These are phyloP conservation scores for Aspergillus intermedius DNA, from an alignment of 2,329 filamentous ascomycete species.

Conservation along the genomic window DNA sequence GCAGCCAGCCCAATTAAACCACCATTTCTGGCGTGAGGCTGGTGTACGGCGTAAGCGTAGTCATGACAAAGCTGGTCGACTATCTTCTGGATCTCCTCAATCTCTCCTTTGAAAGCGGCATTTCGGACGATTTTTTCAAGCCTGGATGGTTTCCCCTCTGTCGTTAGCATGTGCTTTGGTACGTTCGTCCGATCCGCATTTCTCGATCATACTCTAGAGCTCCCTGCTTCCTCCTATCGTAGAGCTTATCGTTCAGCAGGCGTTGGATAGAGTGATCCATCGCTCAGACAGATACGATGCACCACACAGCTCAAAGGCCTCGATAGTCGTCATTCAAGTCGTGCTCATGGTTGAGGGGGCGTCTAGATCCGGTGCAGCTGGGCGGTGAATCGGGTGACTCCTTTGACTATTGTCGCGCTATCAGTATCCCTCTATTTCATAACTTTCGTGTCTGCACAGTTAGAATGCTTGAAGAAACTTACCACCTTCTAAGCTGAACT, in stretches of 20 bases:
- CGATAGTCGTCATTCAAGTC: slow-evolving; percentile 15
- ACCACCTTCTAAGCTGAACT: neutral
- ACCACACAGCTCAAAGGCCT: slow-evolving; percentile 4
- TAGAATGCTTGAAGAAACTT: neutral
- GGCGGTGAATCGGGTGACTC: slow-evolving; percentile 9
- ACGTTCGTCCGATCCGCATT: neutral
- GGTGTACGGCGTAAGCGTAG: slow-evolving; percentile 94
- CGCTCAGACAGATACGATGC: slow-evolving; percentile 17
- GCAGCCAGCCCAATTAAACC: slow-evolving; percentile 92
- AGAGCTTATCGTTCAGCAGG: slow-evolving; percentile 93
- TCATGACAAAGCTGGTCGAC: slow-evolving; percentile 96
- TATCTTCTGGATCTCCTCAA: slow-evolving; percentile 73
- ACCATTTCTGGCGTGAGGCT: slow-evolving; percentile 92
- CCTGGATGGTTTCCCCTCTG: slow-evolving; percentile 40
- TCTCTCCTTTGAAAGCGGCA: slow-evolving; percentile 67
- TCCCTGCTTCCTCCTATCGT: slow-evolving; percentile 94
- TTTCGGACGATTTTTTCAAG: slow-evolving; percentile 88
- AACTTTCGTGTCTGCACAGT: neutral
- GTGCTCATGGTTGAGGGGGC: slow-evolving; percentile 20
- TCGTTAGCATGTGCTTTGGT: neutral
- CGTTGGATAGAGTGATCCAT: slow-evolving; percentile 92
- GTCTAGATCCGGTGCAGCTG: slow-evolving; percentile 5
- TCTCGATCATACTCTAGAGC: slow-evolving; percentile 73
- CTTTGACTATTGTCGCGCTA: slow-evolving; percentile 2
- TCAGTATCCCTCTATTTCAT: neutral